phyloP scores from a whole-genome alignment of 805 yeast genomes.

The Barnettozyma vustinii region DNA sequence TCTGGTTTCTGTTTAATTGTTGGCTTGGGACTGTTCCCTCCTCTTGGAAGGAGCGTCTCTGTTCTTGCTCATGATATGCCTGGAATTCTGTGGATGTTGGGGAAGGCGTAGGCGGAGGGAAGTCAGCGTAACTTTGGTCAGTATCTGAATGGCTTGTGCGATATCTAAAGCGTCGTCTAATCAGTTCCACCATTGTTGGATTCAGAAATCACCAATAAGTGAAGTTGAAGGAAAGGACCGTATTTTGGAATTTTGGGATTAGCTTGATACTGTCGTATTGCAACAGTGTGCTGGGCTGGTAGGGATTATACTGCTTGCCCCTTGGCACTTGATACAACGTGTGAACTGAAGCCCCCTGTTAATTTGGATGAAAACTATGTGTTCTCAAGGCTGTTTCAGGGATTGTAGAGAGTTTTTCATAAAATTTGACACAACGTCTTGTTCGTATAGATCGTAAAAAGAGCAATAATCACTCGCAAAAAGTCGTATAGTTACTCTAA shows the following conservation, averaged over 20 bases:
- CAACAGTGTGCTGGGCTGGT: neutral
- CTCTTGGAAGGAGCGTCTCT: neutral
- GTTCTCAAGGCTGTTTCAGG: too few species aligned
- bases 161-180: constrained; percentile 4
- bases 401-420: neutral
- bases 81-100: constrained; percentile 24
- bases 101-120: constrained; percentile 35
- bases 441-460: neutral
- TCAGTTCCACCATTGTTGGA: constrained; percentile 1
- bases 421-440: neutral
- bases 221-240: neutral
- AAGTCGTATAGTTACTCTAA: neutral
- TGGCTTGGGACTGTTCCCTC: neutral
- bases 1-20: neutral
- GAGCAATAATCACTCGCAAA: too few species aligned
- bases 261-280: too few species aligned
- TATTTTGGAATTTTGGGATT: too few species aligned
- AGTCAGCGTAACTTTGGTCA: constrained; percentile 30
- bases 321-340: neutral
- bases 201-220: neutral
- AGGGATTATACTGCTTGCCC: neutral
- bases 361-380: neutral
- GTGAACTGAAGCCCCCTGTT: neutral
- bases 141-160: constrained; percentile 14
- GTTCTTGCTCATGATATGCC: constrained; percentile 14